Conservation (phyloP, 257 asterid genomes). For the Solanum medicagineum region DNA sequence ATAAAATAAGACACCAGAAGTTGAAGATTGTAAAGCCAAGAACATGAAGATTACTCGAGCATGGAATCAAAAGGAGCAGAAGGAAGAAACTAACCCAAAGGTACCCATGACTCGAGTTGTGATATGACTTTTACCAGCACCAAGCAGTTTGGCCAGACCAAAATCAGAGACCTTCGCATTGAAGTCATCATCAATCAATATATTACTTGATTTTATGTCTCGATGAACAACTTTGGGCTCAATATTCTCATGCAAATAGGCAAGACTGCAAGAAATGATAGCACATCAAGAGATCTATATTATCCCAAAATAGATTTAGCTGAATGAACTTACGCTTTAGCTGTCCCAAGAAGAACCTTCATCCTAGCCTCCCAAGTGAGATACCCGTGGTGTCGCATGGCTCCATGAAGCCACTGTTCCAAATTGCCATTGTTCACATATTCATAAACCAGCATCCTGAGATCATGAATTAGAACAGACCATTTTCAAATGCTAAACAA, state of each 20-base stretch:
- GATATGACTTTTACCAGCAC: slow-evolving; percentile 88
- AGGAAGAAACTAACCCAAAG: slow-evolving; percentile 57
- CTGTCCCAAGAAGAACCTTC: slow-evolving; percentile 93
- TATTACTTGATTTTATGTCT: slow-evolving; percentile 90
- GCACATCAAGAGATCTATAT: neutral
- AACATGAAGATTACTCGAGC: neutral
- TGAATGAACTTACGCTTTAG: slow-evolving; percentile 74
- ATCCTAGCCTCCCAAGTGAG: slow-evolving; percentile 94
- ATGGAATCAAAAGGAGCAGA: neutral
- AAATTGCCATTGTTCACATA: slow-evolving; percentile 82
- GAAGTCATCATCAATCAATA: slow-evolving; percentile 82
- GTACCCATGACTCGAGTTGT: slow-evolving; percentile 98
- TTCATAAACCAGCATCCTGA: slow-evolving; percentile 79
- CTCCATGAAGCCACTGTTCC: slow-evolving; percentile 99
- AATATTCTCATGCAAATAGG: slow-evolving; percentile 90
- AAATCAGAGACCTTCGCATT: slow-evolving; percentile 91
- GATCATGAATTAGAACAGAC: neutral
- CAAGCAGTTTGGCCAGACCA: slow-evolving; percentile 89
- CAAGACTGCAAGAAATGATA: slow-evolving; percentile 44
- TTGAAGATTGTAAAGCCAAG: neutral
- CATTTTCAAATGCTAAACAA: neutral
- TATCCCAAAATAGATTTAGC: neutral
- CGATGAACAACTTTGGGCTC: slow-evolving; percentile 97
- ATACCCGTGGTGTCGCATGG: slow-evolving; percentile 81
- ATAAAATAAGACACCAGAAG: neutral